These are phyloP conservation scores for Phoenix roebelenii DNA, from an alignment of 176 grass and related monocot species.

Conservation along the genomic window DNA sequence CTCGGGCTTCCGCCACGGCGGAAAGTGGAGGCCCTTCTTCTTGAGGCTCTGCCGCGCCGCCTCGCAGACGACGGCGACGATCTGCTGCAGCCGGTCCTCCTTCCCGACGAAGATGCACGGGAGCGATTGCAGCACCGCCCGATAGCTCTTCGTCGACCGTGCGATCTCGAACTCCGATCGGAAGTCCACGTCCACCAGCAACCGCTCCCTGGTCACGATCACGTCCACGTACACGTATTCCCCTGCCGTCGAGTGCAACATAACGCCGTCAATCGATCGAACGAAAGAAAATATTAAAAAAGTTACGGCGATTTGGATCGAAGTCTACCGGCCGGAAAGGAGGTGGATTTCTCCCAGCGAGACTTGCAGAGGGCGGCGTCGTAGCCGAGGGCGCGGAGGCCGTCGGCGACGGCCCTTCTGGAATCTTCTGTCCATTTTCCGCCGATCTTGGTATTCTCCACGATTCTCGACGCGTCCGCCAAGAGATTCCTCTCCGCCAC, in stretches of 20 bases:
- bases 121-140: constrained; percentile 48
- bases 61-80: constrained; percentile 53
- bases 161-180: constrained; percentile 72
- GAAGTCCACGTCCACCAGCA: constrained; percentile 81
- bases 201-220: constrained; percentile 43
- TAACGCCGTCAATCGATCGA: no score
- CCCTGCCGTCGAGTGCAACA: constrained; percentile 12
- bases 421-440: constrained; percentile 46
- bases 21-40: constrained; percentile 69
- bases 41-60: constrained; percentile 54
- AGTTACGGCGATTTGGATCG: no score
- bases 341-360: constrained; percentile 65
- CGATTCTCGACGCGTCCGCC: constrained; percentile 46
- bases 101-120: constrained; percentile 63
- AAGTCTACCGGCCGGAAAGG: constrained; percentile 40
- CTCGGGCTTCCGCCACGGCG: constrained; percentile 80
- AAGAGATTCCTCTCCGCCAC: constrained; percentile 89
- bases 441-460: constrained; percentile 40
- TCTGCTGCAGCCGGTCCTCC: constrained; percentile 55
- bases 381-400: constrained; percentile 48
- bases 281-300: no score
- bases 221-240: constrained; percentile 81
- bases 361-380: constrained; percentile 62
- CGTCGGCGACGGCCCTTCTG: constrained; percentile 35
- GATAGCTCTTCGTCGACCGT: constrained; percentile 62